Conservation (phyloP, 1,284 basidiomycete species). For the Polyporus tsugae region DNA sequence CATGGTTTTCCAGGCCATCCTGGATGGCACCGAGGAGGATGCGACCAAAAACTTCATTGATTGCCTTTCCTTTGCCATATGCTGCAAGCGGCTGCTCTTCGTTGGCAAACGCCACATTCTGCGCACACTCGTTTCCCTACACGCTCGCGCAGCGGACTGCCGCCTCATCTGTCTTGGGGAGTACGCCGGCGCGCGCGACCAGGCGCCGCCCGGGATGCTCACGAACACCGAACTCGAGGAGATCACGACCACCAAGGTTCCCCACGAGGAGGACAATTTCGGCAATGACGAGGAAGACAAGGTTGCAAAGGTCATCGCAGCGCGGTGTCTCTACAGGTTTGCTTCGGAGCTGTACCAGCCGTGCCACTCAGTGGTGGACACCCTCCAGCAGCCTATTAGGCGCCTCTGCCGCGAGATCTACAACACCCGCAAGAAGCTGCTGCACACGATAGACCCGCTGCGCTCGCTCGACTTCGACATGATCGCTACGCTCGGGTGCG, state of each 20-base stretch:
- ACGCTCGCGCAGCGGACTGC: constrained; percentile 16
- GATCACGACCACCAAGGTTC: not conserved
- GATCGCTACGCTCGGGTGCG: not conserved
- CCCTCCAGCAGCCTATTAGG: not conserved
- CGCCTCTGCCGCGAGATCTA: not conserved
- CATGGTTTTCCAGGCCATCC: not conserved
- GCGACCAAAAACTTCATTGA: not conserved
- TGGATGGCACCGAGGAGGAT: not conserved
- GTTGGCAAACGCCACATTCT: constrained; percentile 17
- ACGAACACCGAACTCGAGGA: constrained; percentile 14
- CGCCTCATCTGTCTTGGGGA: constrained; percentile 31
- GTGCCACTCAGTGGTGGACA: not conserved
- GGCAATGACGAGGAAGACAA: not conserved
- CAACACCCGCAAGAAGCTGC: not conserved
- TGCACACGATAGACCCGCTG: not conserved
- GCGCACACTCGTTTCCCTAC: not conserved
- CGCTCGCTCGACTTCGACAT: not conserved
- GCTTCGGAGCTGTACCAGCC: not conserved
- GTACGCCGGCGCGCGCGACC: constrained; percentile 8
- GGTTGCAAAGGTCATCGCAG: not conserved
- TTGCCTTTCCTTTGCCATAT: constrained; percentile 11
- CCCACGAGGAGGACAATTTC: not conserved
- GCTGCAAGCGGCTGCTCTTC: constrained; percentile 22
- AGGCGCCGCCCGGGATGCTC: constrained; percentile 23
- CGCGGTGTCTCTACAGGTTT: not conserved